Evolutionary conservation across 345 rosid species (phyloP).

Genomic region (Boechera stricta): DNA sequence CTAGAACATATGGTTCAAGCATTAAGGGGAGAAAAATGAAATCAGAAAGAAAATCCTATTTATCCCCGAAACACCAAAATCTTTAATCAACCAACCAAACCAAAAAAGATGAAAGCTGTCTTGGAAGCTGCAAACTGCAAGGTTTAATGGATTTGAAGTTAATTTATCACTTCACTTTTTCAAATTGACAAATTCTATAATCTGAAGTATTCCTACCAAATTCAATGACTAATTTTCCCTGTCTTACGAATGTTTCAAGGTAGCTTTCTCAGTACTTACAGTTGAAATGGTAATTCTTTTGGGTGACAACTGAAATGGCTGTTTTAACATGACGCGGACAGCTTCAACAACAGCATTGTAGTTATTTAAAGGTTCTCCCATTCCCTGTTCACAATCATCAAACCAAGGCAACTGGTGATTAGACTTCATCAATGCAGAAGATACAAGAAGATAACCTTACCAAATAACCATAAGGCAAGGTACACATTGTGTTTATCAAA

Average conservation of each 20-base stretch:
- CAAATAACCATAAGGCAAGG: not conserved
- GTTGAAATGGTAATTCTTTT: slow-evolving; percentile 93
- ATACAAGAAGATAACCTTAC: not conserved
- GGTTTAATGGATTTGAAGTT: not conserved
- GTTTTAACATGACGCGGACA: slow-evolving; percentile 68
- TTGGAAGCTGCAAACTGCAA: not conserved
- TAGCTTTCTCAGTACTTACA: slow-evolving; percentile 50
- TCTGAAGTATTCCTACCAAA: not conserved
- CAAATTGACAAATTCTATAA: not conserved
- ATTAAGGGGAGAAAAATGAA: not conserved
- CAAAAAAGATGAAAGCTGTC: not conserved
- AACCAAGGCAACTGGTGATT: slow-evolving; percentile 21
- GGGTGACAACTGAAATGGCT: slow-evolving; percentile 83
- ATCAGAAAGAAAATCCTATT: not conserved
- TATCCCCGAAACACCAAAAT: not conserved
- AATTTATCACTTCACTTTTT: not conserved
- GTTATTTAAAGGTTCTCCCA: slow-evolving; percentile 99
- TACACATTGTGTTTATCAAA: not conserved
- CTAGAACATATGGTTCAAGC: not conserved
- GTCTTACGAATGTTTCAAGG: not conserved
- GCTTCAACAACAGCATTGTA: slow-evolving; percentile 87
- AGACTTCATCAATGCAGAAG: slow-evolving; percentile 15
- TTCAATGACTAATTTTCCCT: not conserved
- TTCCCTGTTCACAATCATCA: slow-evolving; percentile 66
- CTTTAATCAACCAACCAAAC: not conserved